phyloP scores from a whole-genome alignment of 2,329 filamentous ascomycete species.

The Tolypocladium ophioglossoides region DNA sequence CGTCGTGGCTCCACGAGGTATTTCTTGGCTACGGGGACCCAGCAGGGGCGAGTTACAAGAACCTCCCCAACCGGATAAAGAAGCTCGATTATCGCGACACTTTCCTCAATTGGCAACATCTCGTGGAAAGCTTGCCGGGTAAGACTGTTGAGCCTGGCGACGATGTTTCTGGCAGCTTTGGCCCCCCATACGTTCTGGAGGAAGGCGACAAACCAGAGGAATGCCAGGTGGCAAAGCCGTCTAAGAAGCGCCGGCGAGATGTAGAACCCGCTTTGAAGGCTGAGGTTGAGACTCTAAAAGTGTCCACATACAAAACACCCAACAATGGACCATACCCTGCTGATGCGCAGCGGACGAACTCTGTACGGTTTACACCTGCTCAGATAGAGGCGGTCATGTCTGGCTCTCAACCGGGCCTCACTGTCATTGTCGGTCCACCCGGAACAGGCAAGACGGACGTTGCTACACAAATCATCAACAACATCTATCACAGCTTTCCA shows the following conservation, averaged over 20 bases:
- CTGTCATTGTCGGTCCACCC: constrained; percentile 86
- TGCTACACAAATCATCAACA: constrained; percentile 95
- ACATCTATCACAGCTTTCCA: constrained; percentile 97
- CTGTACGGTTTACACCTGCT: constrained; percentile 77
- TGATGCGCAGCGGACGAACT: constrained; percentile 72
- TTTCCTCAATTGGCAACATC: constrained; percentile 90
- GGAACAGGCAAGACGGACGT: constrained; percentile 99
- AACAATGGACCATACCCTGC: constrained; percentile 85
- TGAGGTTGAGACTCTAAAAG: constrained; percentile 59
- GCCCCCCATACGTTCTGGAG: constrained; percentile 80
- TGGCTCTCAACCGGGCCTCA: constrained; percentile 87
- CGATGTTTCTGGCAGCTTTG: constrained; percentile 61
- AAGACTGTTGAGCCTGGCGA: constrained; percentile 73
- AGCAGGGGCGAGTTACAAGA: constrained; percentile 74
- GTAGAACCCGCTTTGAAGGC: constrained; percentile 54
- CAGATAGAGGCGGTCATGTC: constrained; percentile 91
- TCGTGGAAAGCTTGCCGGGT: constrained; percentile 81
- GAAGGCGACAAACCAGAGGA: constrained; percentile 44
- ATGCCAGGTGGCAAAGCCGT: constrained; percentile 43
- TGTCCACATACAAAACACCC: constrained; percentile 80
- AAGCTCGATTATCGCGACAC: constrained; percentile 88
- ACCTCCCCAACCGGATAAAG: constrained; percentile 65
- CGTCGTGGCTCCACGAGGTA: constrained; percentile 89
- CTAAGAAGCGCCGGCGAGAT: constrained; percentile 82
- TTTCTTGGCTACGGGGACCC: constrained; percentile 97